Conservation (phyloP, 225 moss, liverwort and hornwort species). For the Straminergon stramineum region DNA sequence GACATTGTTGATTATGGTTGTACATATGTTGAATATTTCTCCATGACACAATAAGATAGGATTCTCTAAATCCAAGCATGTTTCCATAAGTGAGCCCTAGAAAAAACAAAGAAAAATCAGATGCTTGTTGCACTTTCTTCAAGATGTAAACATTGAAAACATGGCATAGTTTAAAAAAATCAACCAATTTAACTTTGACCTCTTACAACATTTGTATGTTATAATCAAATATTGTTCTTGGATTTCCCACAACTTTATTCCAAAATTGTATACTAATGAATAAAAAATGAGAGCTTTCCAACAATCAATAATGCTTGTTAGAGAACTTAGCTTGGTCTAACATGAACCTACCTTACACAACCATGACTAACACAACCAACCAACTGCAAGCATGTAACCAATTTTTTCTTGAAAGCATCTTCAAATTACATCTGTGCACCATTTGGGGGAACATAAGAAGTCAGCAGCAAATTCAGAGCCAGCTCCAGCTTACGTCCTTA, state of each 20-base stretch:
- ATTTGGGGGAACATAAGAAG: not conserved
- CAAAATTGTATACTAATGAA: not conserved
- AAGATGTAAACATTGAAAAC: not conserved
- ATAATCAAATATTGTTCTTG: not conserved
- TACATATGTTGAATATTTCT: not conserved
- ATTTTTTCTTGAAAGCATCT: not conserved
- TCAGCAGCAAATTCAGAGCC: not conserved
- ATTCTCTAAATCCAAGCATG: not conserved
- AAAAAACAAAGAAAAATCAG: not conserved
- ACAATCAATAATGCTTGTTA: not conserved
- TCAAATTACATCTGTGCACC: not conserved
- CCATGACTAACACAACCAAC: not conserved
- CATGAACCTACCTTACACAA: not conserved
- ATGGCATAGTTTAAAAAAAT: rapidly evolving
- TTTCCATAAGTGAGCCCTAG: not conserved
- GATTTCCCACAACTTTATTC: not conserved
- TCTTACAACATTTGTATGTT: not conserved
- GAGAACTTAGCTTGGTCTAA: not conserved
- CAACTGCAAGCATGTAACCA: not conserved
- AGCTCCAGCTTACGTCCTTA: not conserved
- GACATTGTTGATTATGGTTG: not conserved
- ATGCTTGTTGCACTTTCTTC: not conserved
- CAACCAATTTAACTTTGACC: not conserved
- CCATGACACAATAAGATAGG: not conserved
- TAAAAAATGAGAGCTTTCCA: not conserved